phyloP scores from a whole-genome alignment of 2,329 filamentous ascomycete species.

The Plenodomus tracheiphilus region DNA sequence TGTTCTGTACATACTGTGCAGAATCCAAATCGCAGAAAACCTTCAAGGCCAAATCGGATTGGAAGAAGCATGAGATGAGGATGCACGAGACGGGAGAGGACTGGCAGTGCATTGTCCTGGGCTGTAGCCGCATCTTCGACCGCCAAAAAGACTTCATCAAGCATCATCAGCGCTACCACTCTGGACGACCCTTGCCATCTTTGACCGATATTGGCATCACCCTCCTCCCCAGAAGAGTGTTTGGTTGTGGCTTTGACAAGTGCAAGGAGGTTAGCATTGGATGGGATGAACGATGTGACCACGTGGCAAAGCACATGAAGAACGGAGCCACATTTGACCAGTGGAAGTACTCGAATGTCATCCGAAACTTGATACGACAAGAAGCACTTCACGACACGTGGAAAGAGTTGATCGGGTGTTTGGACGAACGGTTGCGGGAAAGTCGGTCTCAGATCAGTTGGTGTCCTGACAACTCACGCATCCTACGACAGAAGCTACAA shows the following conservation, averaged over 20 bases:
- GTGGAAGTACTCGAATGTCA: constrained; percentile 46
- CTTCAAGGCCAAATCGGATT: constrained; percentile 46
- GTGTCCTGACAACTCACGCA: constrained; percentile 42
- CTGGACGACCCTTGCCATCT: constrained; percentile 39
- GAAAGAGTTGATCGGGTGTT: constrained; percentile 40
- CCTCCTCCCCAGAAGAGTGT: constrained; percentile 38
- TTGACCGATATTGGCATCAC: constrained; percentile 41
- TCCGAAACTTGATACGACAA: constrained; percentile 43
- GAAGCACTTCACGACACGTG: constrained; percentile 42
- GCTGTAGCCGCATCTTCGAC: constrained; percentile 42
- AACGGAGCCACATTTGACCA: constrained; percentile 39
- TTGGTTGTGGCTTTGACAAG: constrained; percentile 45
- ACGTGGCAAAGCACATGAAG: constrained; percentile 46
- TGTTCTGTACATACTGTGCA: constrained; percentile 46
- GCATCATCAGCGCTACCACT: constrained; percentile 44
- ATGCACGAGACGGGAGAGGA: constrained; percentile 47
- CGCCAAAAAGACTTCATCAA: constrained; percentile 44
- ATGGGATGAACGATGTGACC: constrained; percentile 45
- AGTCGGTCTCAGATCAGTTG: constrained; percentile 44
- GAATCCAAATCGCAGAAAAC: constrained; percentile 41
- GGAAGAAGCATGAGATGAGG: constrained; percentile 46
- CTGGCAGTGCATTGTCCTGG: constrained; percentile 41
- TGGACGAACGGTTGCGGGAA: constrained; percentile 38
- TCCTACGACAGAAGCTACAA: constrained; percentile 43
- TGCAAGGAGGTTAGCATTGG: constrained; percentile 46